Conservation (phyloP, 306 rosid genomes). For the Cicer bijugum region DNA sequence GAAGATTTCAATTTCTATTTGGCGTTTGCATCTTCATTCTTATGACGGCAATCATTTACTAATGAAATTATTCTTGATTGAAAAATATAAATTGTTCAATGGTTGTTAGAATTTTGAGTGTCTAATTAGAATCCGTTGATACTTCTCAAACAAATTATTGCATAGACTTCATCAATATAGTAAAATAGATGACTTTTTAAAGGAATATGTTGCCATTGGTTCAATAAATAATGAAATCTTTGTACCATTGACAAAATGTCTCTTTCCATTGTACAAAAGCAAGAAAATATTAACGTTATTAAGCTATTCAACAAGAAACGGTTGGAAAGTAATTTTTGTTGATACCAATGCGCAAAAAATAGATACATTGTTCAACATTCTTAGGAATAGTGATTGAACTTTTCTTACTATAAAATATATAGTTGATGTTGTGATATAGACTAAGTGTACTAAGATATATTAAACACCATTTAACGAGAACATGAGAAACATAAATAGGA, state of each 20-base stretch:
- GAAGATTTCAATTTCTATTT: no score
- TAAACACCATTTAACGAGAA: conserved; percentile 56
- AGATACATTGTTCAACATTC: conserved; percentile 38
- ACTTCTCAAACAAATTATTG: no score
- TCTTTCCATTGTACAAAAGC: not conserved
- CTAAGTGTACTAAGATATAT: conserved; percentile 56
- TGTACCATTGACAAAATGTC: not conserved
- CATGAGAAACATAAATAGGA: conserved; percentile 53
- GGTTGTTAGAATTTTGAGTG: no score
- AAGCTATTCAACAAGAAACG: not conserved
- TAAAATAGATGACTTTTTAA: no score
- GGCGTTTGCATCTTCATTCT: no score
- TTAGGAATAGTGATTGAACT: conserved; percentile 21
- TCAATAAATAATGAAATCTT: not conserved
- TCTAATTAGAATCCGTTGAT: no score
- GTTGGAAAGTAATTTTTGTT: not conserved
- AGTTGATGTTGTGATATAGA: conserved; percentile 47
- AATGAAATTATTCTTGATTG: no score
- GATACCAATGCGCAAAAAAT: conserved; percentile 17
- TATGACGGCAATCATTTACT: no score
- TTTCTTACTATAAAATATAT: conserved; percentile 46
- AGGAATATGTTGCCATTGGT: not conserved
- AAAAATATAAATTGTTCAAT: no score
- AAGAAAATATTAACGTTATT: conserved; percentile 1
- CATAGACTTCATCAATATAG: no score